Conservation (phyloP, 371 early-diverging fungal genomes). For the Circinella umbellata region DNA sequence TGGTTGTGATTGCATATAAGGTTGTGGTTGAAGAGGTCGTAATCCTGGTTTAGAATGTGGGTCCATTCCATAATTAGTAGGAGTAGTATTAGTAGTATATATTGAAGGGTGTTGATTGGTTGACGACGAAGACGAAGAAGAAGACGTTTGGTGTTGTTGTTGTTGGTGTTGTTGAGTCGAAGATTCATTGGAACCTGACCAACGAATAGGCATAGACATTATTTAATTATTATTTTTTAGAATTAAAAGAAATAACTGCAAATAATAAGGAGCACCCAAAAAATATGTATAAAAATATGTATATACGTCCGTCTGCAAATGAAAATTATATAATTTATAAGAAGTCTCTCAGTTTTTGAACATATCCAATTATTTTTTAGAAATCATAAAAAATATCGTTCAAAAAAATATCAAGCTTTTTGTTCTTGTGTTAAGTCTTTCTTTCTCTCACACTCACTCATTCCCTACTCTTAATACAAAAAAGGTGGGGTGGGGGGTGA, state of each 20-base stretch:
- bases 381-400: too few species aligned
- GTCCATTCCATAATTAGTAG: neutral
- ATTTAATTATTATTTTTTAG: neutral
- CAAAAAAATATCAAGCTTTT: too few species aligned
- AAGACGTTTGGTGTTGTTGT: neutral
- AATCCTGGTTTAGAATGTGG: constrained; percentile 2
- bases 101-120: neutral
- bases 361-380: too few species aligned
- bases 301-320: too few species aligned
- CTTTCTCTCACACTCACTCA: too few species aligned
- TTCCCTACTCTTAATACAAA: too few species aligned
- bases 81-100: too few species aligned
- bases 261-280: neutral
- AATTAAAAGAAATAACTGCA: neutral
- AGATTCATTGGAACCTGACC: constrained; percentile 9
- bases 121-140: neutral
- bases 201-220: constrained; percentile 14
- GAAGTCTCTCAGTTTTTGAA: too few species aligned
- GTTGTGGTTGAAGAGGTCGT: constrained; percentile 29
- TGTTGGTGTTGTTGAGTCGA: constrained; percentile 1
- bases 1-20: constrained; percentile 8
- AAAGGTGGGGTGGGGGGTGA: too few species aligned
- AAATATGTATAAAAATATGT: too few species aligned
- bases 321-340: too few species aligned
- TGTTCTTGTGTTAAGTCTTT: too few species aligned